These are phyloP conservation scores for Gynostemma pentaphyllum DNA, from an alignment of 306 rosid species.

Conservation along the genomic window DNA sequence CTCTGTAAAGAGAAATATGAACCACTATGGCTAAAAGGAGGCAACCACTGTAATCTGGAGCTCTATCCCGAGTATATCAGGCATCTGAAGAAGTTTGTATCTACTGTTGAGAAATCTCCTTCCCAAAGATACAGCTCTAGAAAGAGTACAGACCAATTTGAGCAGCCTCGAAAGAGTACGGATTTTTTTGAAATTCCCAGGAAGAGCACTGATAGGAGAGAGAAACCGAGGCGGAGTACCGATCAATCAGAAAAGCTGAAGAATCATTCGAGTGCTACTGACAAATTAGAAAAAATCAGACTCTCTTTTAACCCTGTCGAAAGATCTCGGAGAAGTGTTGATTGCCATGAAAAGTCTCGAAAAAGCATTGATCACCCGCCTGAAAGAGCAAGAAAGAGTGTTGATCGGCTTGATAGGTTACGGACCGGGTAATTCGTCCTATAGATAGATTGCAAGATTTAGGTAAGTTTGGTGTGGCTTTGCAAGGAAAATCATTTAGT, in stretches of 20 bases:
- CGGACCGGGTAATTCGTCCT: slow-evolving; percentile 31
- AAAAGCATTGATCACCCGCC: slow-evolving; percentile 46
- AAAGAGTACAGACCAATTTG: slow-evolving; percentile 45
- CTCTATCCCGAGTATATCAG: slow-evolving; percentile 50
- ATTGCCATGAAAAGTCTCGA: slow-evolving; percentile 55
- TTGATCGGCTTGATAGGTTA: slow-evolving; percentile 49
- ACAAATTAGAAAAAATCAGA: slow-evolving; percentile 43
- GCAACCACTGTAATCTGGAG: slow-evolving; percentile 60
- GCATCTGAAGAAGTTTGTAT: slow-evolving; percentile 53
- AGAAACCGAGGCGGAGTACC: slow-evolving; percentile 58
- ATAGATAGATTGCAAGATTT: slow-evolving; percentile 20
- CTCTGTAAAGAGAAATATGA: slow-evolving; percentile 64
- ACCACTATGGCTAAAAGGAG: slow-evolving; percentile 66
- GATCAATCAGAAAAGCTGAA: slow-evolving; percentile 45
- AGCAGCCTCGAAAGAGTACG: slow-evolving; percentile 50
- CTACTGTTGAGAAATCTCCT: slow-evolving; percentile 44
- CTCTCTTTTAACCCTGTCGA: slow-evolving; percentile 39
- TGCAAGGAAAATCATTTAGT: slow-evolving; percentile 13
- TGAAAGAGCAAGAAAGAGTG: slow-evolving; percentile 54
- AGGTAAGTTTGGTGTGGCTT: slow-evolving; percentile 22
- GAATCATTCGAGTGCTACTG: slow-evolving; percentile 27
- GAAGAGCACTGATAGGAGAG: slow-evolving; percentile 56
- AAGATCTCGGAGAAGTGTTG: slow-evolving; percentile 53
- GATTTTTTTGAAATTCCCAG: slow-evolving; percentile 44
- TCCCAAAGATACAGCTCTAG: slow-evolving; percentile 40